Evolutionary conservation across 202 grass and related monocot genomes (phyloP).

Genomic region (Panicum virgatum): DNA sequence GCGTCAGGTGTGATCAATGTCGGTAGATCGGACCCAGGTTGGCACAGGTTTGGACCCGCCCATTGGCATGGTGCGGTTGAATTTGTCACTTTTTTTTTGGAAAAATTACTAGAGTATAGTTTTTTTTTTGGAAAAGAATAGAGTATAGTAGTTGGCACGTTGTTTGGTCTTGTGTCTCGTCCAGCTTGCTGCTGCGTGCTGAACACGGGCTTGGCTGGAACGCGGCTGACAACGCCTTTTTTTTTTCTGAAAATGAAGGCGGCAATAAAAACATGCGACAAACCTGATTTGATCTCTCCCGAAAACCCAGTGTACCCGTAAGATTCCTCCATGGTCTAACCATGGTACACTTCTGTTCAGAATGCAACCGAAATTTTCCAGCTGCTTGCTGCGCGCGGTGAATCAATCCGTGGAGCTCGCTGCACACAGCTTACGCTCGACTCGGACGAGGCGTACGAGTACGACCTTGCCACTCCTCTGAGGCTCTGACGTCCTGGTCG

Average conservation of each 20-base stretch:
- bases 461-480: not conserved
- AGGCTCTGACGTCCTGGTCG: not conserved
- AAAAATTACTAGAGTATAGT: too few species aligned
- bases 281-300: not conserved
- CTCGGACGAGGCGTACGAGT: not conserved
- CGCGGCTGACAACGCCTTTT: not conserved
- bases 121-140: too few species aligned
- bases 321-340: not conserved
- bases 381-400: not conserved
- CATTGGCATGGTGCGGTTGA: not conserved
- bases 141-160: too few species aligned
- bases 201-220: not conserved
- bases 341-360: not conserved
- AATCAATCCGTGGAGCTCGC: not conserved
- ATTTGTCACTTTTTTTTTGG: too few species aligned
- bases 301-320: not conserved
- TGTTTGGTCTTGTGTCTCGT: not conserved
- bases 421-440: not conserved
- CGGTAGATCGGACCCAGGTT: not conserved
- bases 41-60: not conserved
- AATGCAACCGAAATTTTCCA: not conserved
- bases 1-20: not conserved
- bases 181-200: slow-evolving; percentile 6
- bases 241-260: not conserved
- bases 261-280: not conserved